Percentiles rank a stretch among this genome's conserved stretches.
Evolutionary conservation across 139 green algal genomes (phyloP).

Genomic region (Micractinium sp.): DNA sequence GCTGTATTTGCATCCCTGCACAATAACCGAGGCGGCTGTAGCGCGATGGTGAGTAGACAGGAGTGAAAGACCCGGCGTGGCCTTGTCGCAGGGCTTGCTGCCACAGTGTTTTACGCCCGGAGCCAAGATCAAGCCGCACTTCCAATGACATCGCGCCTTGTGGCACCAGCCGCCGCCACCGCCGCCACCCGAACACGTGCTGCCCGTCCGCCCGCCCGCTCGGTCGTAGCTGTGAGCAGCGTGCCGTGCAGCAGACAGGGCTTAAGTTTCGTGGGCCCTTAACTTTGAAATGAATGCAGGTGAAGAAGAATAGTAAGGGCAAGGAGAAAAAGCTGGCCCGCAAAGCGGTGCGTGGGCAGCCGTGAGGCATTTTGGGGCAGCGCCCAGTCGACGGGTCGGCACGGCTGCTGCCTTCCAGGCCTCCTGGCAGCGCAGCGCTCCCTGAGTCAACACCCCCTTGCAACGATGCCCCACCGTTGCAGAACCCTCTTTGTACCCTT

Average conservation of each 20-base stretch:
- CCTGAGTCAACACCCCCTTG: too few species aligned
- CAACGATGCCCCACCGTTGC: background rate
- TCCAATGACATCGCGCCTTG: background rate
- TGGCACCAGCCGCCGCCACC: background rate
- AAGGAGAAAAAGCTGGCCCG: slow-evolving; percentile 40
- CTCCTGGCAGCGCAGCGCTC: background rate
- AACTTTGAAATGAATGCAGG: background rate
- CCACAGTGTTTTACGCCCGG: too few species aligned
- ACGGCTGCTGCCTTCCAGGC: background rate
- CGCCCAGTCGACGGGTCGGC: background rate
- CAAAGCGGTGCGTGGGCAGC: slow-evolving; percentile 24
- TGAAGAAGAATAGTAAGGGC: slow-evolving; percentile 30
- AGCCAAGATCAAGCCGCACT: background rate
- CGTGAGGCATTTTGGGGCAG: background rate
- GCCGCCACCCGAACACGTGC: too few species aligned
- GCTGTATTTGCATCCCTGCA: too few species aligned
- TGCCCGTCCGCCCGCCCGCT: too few species aligned
- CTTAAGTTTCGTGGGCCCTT: too few species aligned
- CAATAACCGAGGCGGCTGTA: too few species aligned
- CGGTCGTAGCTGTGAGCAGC: background rate
- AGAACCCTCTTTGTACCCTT: background rate
- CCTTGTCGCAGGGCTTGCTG: too few species aligned
- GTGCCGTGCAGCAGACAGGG: background rate
- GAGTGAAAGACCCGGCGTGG: too few species aligned
- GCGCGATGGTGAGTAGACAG: too few species aligned